These are phyloP conservation scores for Hypoxylon sp. DNA, from an alignment of 2,329 filamentous ascomycete genomes.

Conservation along the genomic window DNA sequence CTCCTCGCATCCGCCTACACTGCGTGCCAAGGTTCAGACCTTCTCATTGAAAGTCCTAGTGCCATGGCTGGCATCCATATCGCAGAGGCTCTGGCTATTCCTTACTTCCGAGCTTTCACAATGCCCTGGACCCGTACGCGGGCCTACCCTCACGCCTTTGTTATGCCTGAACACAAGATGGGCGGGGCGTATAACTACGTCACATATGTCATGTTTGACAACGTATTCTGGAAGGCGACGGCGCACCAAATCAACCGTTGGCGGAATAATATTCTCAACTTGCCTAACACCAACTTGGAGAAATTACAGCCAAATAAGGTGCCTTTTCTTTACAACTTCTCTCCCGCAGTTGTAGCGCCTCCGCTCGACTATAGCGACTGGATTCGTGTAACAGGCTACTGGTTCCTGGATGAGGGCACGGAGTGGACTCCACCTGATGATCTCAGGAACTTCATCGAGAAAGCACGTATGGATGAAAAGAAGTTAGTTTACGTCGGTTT, in stretches of 20 bases:
- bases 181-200: conserved; percentile 96
- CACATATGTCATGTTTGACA: conserved; percentile 96
- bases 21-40: conserved; percentile 87
- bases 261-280: conserved; percentile 83
- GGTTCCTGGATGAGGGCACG: conserved; percentile 87
- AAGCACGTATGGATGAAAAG: conserved; percentile 84
- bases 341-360: conserved; percentile 91
- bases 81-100: conserved; percentile 90
- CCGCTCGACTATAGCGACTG: conserved; percentile 97
- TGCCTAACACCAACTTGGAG: conserved; percentile 86
- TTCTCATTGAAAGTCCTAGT: conserved; percentile 94
- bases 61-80: conserved; percentile 99
- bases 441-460: conserved; percentile 84
- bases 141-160: conserved; percentile 96
- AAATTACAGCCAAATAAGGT: conserved; percentile 97
- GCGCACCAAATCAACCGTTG: conserved; percentile 92
- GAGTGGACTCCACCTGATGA: conserved; percentile 82
- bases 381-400: conserved; percentile 97
- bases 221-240: conserved; percentile 95
- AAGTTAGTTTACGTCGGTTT: conserved; percentile 98
- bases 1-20: conserved; percentile 85
- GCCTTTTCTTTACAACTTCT: conserved; percentile 99
- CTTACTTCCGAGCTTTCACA: conserved; percentile 96
- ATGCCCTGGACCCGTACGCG: conserved; percentile 99
- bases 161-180: conserved; percentile 92